Conservation (phyloP, 345 rosid species). For the Populus euphratica region DNA sequence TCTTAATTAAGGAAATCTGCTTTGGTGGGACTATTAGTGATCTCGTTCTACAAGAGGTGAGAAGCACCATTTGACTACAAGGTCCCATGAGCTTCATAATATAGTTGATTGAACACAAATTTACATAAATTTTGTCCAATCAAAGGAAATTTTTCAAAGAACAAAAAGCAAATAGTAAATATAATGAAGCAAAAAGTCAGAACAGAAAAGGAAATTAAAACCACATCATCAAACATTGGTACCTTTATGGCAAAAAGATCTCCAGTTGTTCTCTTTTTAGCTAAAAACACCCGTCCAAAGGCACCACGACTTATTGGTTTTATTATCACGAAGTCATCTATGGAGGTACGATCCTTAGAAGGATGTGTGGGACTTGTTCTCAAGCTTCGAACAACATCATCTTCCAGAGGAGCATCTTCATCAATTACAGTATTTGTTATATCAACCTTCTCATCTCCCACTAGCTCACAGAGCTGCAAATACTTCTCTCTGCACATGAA, state of each 20-base stretch:
- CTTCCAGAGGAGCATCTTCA: conserved; percentile 96
- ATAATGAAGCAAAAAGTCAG: conserved; percentile 11
- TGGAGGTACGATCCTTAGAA: conserved; percentile 88
- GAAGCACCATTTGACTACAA: not conserved
- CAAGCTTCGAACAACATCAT: conserved; percentile 91
- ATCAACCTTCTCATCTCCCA: conserved; percentile 89
- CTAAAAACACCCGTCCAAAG: conserved; percentile 96
- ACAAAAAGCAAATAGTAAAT: not conserved
- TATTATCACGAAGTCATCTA: conserved; percentile 98
- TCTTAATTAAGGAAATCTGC: not conserved
- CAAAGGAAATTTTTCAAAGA: not conserved
- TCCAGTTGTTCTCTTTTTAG: conserved; percentile 96
- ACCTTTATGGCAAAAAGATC: conserved; percentile 99
- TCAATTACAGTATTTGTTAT: conserved; percentile 77
- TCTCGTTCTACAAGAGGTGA: not conserved
- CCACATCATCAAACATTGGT: conserved; percentile 13
- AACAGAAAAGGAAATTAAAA: not conserved
- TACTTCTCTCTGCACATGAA: conserved; percentile 77
- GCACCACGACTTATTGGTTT: conserved; percentile 99
- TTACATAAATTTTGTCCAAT: not conserved
- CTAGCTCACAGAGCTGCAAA: conserved; percentile 89
- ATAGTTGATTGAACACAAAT: not conserved
- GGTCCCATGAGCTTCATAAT: not conserved
- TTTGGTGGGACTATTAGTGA: not conserved
- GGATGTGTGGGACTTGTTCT: conserved; percentile 89